These are phyloP conservation scores for Nemania sp. DNA, from an alignment of 2,329 filamentous ascomycete species.

Conservation along the genomic window DNA sequence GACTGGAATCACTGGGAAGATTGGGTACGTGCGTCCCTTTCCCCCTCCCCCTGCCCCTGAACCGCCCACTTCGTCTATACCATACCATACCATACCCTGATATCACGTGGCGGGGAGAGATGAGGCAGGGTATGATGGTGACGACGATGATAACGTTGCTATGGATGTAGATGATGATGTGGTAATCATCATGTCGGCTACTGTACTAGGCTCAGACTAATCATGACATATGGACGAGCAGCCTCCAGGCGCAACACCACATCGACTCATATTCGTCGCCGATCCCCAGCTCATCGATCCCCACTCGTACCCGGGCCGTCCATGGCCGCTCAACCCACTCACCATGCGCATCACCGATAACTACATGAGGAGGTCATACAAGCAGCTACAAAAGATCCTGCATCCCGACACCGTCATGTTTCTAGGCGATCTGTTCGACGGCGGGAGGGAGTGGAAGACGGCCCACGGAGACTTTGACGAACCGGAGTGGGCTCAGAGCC, in stretches of 20 bases:
- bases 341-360: slow-evolving; percentile 76
- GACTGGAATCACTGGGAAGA: slow-evolving; percentile 87
- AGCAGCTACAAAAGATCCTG: slow-evolving; percentile 73
- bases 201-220: slow-evolving; percentile 7
- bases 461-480: slow-evolving; percentile 62
- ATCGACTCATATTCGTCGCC: slow-evolving; percentile 82
- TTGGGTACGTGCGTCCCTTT: slow-evolving; percentile 68
- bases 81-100: no score
- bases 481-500: slow-evolving; percentile 59
- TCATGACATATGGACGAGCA: slow-evolving; percentile 46
- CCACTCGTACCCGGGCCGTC: slow-evolving; percentile 88
- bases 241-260: slow-evolving; percentile 78
- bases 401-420: slow-evolving; percentile 90
- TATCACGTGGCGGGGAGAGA: no score
- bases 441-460: slow-evolving; percentile 92
- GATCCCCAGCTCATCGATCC: slow-evolving; percentile 93
- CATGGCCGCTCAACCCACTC: slow-evolving; percentile 60
- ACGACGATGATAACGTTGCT: neutral
- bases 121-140: neutral
- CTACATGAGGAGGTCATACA: slow-evolving; percentile 83
- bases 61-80: neutral
- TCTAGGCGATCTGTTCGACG: slow-evolving; percentile 92
- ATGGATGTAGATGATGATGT: neutral
- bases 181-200: neutral
- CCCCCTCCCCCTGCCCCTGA: neutral